Conservation (phyloP, 176 grass and related monocot genomes). For the Guadua angustifolia region DNA sequence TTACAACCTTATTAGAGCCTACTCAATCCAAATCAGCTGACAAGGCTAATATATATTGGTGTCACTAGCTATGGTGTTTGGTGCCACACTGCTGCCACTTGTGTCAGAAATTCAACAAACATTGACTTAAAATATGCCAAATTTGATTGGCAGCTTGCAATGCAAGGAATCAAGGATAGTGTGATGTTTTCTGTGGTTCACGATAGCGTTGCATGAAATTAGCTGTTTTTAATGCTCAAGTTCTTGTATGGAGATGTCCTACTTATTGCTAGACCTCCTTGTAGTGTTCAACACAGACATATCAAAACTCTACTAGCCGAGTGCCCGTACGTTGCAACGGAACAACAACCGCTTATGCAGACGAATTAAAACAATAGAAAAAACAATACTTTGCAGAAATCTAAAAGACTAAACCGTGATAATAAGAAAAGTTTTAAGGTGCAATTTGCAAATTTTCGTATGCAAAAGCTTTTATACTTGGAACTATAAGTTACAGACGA, state of each 20-base stretch:
- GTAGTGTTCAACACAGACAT: background rate
- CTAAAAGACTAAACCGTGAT: too few relatives aligned
- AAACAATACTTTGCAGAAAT: too few relatives aligned
- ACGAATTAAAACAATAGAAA: too few relatives aligned
- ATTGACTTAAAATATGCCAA: constrained; percentile 1
- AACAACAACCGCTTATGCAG: too few relatives aligned
- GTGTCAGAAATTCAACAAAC: background rate
- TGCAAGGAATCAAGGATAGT: too few relatives aligned
- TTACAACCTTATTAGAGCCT: background rate
- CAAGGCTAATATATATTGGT: background rate
- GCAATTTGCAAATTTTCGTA: too few relatives aligned
- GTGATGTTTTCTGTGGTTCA: background rate
- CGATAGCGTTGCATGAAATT: background rate
- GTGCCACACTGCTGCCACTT: background rate
- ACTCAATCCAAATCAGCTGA: background rate
- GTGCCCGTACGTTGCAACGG: too few relatives aligned
- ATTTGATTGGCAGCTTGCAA: background rate
- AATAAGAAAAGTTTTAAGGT: too few relatives aligned
- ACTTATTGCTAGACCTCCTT: background rate
- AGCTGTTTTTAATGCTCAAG: background rate
- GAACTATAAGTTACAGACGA: too few relatives aligned
- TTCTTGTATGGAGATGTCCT: background rate
- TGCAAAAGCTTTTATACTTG: too few relatives aligned
- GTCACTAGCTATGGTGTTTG: background rate
- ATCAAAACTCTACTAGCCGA: background rate